Base-by-base conservation (phyloP, 495 filamentous ascomycete species). In the Copromyces sp. region DNA sequence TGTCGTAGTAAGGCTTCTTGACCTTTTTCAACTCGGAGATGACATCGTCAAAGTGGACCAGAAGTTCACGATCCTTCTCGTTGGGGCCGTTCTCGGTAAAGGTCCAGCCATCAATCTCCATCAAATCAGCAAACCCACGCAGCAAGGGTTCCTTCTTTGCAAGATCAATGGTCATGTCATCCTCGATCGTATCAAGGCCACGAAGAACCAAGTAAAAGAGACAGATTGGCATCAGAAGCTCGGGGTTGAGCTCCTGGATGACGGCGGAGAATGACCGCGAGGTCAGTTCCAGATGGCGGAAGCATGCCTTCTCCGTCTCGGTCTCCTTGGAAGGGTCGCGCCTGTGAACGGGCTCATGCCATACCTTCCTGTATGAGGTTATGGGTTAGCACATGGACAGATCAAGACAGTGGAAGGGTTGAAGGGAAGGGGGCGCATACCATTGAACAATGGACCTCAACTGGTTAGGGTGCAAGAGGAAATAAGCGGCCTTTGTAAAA, bases 191-290 rank as follows among this genome's bases (percentile, higher is more conserved):
- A 80, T 99, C 95, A 68, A 99, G 87, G 9, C 91, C 96, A 69
- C 95, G 90, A 16, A 99, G 86, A 41, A 91, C 88, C 42, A 99
- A 86, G 82, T 99, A 99, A 87, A 99, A 99, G n/a, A 98, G 85
- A 69, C 88, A 89, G 65, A 99, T 86, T 2, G 96, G 93, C 42
- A 97, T 87, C 32, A 98, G 89, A 20, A 99, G 87, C 82, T 99
- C 95, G 0, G 94, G 93, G 77, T 97, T 93, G 17, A 99, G 86
- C 79, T 99, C 95, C 81, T 96, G 89, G 78, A 99, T 99, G 77
- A 99, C 95, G 35, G 94, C 86, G 69, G 90, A 89, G 84, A 99
- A 99, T 76, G 94, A 97, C 41, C 95, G 92, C 77, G 94, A 97
- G 17, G 95, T 98, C 84, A 90, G 69, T 77, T 97, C 87, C 70